Percentiles rank a stretch among this genome's conserved stretches.
Evolutionary conservation across 2,329 filamentous ascomycete species (phyloP).

Genomic region (Alternaria sp.): DNA sequence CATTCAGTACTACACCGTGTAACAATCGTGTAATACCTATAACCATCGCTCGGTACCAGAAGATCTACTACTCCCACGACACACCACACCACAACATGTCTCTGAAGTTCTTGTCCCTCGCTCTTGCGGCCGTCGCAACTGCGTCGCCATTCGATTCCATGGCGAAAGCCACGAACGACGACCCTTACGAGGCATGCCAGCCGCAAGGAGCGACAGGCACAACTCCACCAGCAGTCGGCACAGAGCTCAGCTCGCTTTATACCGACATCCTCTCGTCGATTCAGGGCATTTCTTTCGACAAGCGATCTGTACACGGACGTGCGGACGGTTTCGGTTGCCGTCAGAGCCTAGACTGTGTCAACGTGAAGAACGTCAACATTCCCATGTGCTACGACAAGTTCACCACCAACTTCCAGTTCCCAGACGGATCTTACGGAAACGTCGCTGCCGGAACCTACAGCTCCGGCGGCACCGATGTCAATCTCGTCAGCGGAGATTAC

Average conservation of each 20-base stretch:
- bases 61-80: background rate
- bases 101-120: slow-evolving; percentile 30
- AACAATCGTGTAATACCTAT: slow-evolving; percentile 6
- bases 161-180: slow-evolving; percentile 31
- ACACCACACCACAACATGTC: slow-evolving; percentile 24
- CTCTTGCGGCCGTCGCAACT: slow-evolving; percentile 28
- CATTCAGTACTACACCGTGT: slow-evolving; percentile 10
- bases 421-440: slow-evolving; percentile 56
- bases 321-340: slow-evolving; percentile 43
- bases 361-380: slow-evolving; percentile 49
- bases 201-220: slow-evolving; percentile 43
- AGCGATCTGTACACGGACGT: slow-evolving; percentile 31
- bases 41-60: background rate
- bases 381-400: slow-evolving; percentile 61
- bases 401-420: slow-evolving; percentile 58
- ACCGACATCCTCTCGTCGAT: slow-evolving; percentile 44
- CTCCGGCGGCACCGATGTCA: slow-evolving; percentile 48
- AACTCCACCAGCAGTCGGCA: slow-evolving; percentile 40
- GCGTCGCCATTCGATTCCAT: slow-evolving; percentile 30
- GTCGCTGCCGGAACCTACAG: slow-evolving; percentile 54
- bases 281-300: slow-evolving; percentile 39
- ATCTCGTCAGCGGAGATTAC: slow-evolving; percentile 55
- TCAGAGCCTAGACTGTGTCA: slow-evolving; percentile 50
- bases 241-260: slow-evolving; percentile 45
- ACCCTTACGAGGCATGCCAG: slow-evolving; percentile 44